Evolutionary conservation across 2,329 filamentous ascomycete genomes (phyloP).

Genomic region (Mycosphaerella sp.): DNA sequence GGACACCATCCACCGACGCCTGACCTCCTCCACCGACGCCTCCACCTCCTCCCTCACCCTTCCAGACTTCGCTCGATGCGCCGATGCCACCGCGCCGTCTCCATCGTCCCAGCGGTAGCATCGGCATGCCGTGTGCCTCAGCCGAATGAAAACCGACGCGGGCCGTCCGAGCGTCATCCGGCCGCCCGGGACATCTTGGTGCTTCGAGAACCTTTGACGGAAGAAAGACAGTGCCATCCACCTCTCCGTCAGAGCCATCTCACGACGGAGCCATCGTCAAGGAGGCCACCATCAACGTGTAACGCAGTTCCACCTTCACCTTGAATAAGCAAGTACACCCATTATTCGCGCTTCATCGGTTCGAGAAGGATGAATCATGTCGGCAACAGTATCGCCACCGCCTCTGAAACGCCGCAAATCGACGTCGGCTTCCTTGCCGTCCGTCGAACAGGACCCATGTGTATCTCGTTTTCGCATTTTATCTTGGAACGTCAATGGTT

Average conservation of each 20-base stretch:
- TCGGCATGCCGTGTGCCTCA: neutral
- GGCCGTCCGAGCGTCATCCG: neutral
- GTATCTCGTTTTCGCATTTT: constrained; percentile 34
- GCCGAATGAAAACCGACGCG: neutral
- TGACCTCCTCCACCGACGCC: too few relatives aligned
- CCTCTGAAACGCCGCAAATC: constrained; percentile 25
- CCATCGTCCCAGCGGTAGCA: neutral
- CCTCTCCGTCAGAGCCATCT: neutral
- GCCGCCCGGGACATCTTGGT: neutral
- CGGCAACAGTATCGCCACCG: constrained; percentile 22
- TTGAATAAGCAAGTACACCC: neutral
- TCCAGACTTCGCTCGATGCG: neutral
- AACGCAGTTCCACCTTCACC: neutral
- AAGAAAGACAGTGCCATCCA: neutral
- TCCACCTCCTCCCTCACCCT: neutral
- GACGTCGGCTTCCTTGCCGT: neutral
- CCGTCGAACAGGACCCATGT: neutral
- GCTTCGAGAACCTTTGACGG: too few relatives aligned
- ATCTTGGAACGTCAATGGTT: constrained; percentile 47
- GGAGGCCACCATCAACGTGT: neutral
- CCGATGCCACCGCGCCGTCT: neutral
- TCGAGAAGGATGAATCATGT: too few relatives aligned
- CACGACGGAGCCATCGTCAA: neutral
- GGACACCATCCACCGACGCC: too few relatives aligned
- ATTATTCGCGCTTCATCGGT: constrained; percentile 1